These are phyloP conservation scores for Floccularia luteovirens DNA, from an alignment of 768 basidiomycete species.

Conservation along the genomic window DNA sequence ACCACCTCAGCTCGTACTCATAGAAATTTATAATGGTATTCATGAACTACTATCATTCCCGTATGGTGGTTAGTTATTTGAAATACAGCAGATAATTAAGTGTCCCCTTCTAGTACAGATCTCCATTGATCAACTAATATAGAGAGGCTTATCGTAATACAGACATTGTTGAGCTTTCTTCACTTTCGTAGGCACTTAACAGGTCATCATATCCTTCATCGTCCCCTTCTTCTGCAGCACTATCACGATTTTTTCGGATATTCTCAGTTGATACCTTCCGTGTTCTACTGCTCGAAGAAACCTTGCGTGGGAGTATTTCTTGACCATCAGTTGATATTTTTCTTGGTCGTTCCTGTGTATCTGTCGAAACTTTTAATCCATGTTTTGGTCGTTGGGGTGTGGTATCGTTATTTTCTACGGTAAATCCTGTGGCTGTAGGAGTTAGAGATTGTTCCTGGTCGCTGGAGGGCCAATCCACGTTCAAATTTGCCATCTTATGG, in stretches of 20 bases:
- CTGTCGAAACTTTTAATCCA: constrained; percentile 32
- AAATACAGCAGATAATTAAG: too few species aligned
- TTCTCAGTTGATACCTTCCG: constrained; percentile 44
- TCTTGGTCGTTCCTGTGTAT: constrained; percentile 20
- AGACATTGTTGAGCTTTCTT: constrained; percentile 39
- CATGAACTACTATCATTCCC: constrained; percentile 31
- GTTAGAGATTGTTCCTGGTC: constrained; percentile 43
- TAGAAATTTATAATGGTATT: constrained; percentile 53
- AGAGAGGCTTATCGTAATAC: too few species aligned
- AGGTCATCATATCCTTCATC: constrained; percentile 74
- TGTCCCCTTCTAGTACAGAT: too few species aligned
- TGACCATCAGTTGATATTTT: constrained; percentile 24
- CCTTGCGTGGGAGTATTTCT: constrained; percentile 34
- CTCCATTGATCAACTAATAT: too few species aligned
- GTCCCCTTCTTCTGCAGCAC: constrained; percentile 70
- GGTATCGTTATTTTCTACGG: constrained; percentile 24
- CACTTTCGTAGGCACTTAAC: constrained; percentile 77
- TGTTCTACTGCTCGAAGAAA: constrained; percentile 28
- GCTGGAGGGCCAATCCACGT: constrained; percentile 47
- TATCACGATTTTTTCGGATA: constrained; percentile 40
- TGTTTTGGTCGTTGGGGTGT: constrained; percentile 22
- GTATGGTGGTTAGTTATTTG: not conserved
- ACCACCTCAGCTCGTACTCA: constrained; percentile 55
- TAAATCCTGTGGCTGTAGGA: constrained; percentile 48
- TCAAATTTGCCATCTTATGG: constrained; percentile 30